Base-by-base conservation (phyloP, 441 rosid genomes). In the Corymbia calophylla region DNA sequence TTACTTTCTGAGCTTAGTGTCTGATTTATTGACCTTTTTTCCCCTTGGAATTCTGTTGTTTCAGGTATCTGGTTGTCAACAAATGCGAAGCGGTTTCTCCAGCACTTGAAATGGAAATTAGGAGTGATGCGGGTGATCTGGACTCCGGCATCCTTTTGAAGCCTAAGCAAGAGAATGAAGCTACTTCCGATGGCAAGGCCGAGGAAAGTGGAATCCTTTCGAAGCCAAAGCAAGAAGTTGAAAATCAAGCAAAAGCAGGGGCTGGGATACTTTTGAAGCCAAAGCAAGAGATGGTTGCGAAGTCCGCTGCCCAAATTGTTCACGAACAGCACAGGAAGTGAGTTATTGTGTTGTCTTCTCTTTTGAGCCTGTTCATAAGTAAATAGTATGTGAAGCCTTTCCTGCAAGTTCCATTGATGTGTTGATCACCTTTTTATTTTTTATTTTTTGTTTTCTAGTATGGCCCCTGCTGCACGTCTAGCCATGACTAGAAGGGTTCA, bases 401-500 rank as follows among this genome's bases (percentile, higher is more conserved):
- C 44, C 47, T 1, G 53, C n/a, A 3, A 86, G 49, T 35, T 86
- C 31, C 14, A 86, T 55, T 54, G 18, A 21, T 77, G 49, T 9
- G 53, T 55, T 87, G 49, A 88, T 88, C 51, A 39, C 39, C 4
- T 16, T 4, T 16, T 7, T 39, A 39, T 12, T 16, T 3, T 16
- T 7, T 39, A 39, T 12, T 88, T 25, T 56, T 13, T 48, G 32
- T 60, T 70, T 91, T 81, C 77, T 92, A 98, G 99, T 91, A 93
- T 93, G 96, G 98, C 99, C 64, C 99, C 99, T 5, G 90, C 95
- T 89, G 97, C 97, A 2, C 93, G 99, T 87, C 93, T 97, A 96
- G 93, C 99, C 70, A 97, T 98, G 98, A 95, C 99, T 10, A 93
- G 98, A 87, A 95, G 99, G 89, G 99, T 98, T 58, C 99, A 97